Evolutionary conservation across 1,139 yeast genomes (phyloP), one percentile per base, ranked within the genome.

Genomic region (Sugiyamaella novakii): DNA sequence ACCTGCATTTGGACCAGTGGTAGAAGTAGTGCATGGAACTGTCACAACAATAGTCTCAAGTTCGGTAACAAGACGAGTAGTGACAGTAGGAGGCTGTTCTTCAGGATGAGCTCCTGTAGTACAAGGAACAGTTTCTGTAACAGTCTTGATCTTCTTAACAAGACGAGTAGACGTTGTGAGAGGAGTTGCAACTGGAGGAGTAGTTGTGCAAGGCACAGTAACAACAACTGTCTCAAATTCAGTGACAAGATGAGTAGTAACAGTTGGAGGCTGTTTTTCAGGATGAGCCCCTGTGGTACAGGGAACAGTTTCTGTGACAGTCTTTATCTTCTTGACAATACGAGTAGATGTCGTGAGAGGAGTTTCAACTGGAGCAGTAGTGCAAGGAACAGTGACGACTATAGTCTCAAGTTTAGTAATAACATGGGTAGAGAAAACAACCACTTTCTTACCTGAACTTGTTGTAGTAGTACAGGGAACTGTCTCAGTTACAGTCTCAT

Each of bases 111-210:
- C 3, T 3, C 38, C 38, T 3, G 38, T 18, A 6, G 38, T 34
- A 34, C 38, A 34, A 19, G 38, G 38, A 10, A 34, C 4, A 17
- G 27, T 21, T n/a, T 18, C 38, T 11, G 38, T 34, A 5, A 34
- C 38, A 14, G 24, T 14, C 5, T 34, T 34, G 5, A 34, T 22
- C 3, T 19, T 34, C 25, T 17, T 24, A 8, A 34, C 38, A n/a
- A 34, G 5, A 3, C 17, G 5, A 11, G 38, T 34, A 10, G 25
- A 34, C 12, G 17, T 6, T 8, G 15, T 33, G 22, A 10, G 7
- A 18, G 38, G 22, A 11, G 12, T 22, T 6, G 8, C 8, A 22
- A 22, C 25, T 11, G 38, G 11, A 19, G 25, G 5, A 14, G 38
- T 19, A n/a, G 38, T 34, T 3, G 27, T 5, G 10, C 7, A 19